Percentiles rank a stretch among this genome's conserved stretches.
Conservation (phyloP, 257 asterid species). For the Nicotiana noctiflora region DNA sequence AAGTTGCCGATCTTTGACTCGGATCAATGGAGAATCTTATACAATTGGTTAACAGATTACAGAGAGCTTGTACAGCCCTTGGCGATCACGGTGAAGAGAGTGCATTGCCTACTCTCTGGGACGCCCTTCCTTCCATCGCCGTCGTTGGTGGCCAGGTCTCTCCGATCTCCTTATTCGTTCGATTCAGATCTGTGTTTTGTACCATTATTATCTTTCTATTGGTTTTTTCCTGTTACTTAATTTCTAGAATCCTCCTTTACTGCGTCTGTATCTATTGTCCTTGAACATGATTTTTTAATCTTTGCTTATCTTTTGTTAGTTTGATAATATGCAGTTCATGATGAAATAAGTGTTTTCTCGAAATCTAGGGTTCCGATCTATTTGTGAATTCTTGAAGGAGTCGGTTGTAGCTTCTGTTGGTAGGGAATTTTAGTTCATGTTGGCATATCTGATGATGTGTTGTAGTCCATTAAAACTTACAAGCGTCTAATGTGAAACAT, state of each 20-base stretch:
- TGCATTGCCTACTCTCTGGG: slow-evolving; percentile 95
- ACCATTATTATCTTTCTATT: neutral
- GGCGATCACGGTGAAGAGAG: slow-evolving; percentile 91
- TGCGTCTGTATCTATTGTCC: neutral
- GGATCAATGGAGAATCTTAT: slow-evolving; percentile 75
- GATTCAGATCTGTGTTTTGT: slow-evolving; percentile 6
- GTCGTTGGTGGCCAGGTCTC: slow-evolving; percentile 96
- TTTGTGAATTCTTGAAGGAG: neutral
- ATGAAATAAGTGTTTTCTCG: neutral
- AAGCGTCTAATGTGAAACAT: neutral
- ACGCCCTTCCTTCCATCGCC: slow-evolving; percentile 90
- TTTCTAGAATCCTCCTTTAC: neutral
- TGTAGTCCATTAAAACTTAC: neutral
- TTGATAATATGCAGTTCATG: neutral
- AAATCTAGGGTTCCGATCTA: neutral
- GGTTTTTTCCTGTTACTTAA: neutral
- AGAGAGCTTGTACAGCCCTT: slow-evolving; percentile 92
- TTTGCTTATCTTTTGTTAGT: neutral
- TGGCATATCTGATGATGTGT: neutral
- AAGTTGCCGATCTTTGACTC: slow-evolving; percentile 27
- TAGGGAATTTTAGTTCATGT: neutral
- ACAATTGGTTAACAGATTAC: slow-evolving; percentile 75
- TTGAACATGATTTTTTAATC: neutral
- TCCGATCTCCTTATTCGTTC: neutral
- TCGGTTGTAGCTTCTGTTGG: neutral